These are phyloP conservation scores for Lentinula detonsa DNA, from an alignment of 768 basidiomycete genomes.

Conservation along the genomic window DNA sequence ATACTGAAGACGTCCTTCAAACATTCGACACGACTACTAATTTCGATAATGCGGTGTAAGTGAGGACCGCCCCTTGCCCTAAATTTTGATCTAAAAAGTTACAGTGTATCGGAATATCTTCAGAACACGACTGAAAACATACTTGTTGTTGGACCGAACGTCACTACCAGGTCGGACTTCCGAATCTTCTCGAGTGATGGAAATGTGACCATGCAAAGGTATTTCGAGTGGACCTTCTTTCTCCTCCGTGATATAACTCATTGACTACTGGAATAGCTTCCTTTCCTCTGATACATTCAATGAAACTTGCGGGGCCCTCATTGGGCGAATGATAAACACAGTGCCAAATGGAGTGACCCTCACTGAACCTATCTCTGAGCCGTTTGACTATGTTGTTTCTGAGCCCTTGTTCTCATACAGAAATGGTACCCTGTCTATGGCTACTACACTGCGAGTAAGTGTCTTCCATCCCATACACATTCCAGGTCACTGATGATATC, in stretches of 20 bases:
- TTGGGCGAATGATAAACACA: conserved; percentile 43
- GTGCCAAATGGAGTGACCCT: conserved; percentile 38
- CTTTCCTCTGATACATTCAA: conserved; percentile 21
- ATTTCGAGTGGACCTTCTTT: background rate
- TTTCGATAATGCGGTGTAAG: background rate
- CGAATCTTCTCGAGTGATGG: conserved; percentile 17
- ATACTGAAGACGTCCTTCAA: background rate
- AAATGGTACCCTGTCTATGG: conserved; percentile 31
- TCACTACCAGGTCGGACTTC: conserved; percentile 13
- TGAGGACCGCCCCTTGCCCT: background rate
- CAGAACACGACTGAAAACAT: background rate
- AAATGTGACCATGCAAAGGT: conserved; percentile 17
- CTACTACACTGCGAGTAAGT: conserved; percentile 32
- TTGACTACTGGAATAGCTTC: background rate
- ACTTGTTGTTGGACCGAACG: background rate
- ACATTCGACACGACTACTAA: background rate
- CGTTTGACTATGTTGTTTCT: conserved; percentile 27
- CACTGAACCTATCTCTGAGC: conserved; percentile 30
- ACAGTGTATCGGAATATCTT: conserved; percentile 2
- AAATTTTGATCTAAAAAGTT: background rate
- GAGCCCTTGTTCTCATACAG: conserved; percentile 24
- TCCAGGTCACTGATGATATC: background rate
- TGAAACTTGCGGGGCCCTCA: conserved; percentile 29
- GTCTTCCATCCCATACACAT: background rate
- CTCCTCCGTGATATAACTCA: background rate